phyloP scores from a whole-genome alignment of 2,329 filamentous ascomycete species.

The Aspergillus sp. region DNA sequence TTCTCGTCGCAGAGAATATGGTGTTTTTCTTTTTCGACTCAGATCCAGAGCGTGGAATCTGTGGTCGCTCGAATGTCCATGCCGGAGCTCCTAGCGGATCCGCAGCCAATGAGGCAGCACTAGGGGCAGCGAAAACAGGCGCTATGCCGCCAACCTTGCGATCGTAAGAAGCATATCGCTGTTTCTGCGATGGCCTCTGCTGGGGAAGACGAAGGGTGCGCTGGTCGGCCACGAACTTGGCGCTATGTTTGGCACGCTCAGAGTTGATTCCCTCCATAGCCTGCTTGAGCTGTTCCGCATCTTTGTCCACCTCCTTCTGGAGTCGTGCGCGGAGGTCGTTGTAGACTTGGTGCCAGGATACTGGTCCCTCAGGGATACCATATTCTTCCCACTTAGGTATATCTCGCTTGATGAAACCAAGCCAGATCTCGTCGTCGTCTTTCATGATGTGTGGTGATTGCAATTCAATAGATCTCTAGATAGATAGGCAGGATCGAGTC shows the following conservation, averaged over 20 bases:
- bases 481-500: too few species aligned
- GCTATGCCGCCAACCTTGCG: conserved; percentile 24
- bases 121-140: conserved; percentile 13
- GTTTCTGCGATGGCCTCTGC: conserved; percentile 20
- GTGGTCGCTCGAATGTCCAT: conserved; percentile 19
- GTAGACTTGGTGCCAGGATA: conserved; percentile 73
- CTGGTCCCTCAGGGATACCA: conserved; percentile 56
- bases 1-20: conserved; percentile 28
- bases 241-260: conserved; percentile 50
- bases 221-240: conserved; percentile 47
- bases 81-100: conserved; percentile 10
- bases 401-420: conserved; percentile 67
- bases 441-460: conserved; percentile 68
- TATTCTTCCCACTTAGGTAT: conserved; percentile 62
- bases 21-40: conserved; percentile 21
- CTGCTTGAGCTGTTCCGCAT: conserved; percentile 51
- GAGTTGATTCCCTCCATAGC: conserved; percentile 52
- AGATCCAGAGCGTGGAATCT: conserved; percentile 9
- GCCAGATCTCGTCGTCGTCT: conserved; percentile 66
- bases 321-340: conserved; percentile 56
- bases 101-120: conserved; percentile 2
- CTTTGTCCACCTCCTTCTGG: conserved; percentile 48
- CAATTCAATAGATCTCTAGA: conserved; percentile 54
- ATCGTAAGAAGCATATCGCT: conserved; percentile 25
- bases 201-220: conserved; percentile 21